Conservation (phyloP, 805 yeast species). For the Lipomyces yamanashiensis region DNA sequence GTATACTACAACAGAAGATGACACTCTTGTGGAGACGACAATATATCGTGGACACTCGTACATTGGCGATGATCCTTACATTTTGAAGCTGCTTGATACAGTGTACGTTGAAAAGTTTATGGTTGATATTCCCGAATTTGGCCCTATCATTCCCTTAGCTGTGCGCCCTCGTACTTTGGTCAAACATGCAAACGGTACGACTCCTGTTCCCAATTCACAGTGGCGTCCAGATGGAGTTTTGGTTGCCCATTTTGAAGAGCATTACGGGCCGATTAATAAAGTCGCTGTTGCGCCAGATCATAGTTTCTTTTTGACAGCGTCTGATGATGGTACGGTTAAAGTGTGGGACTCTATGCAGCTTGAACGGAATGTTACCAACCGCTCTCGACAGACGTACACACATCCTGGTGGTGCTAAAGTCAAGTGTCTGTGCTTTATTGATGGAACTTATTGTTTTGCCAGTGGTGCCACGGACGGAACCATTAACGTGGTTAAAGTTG, state of each 20-base stretch:
- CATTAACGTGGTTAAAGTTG: conserved; percentile 41
- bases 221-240: conserved; percentile 56
- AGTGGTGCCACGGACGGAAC: conserved; percentile 43
- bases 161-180: conserved; percentile 25
- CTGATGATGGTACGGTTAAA: conserved; percentile 70
- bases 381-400: conserved; percentile 41
- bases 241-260: conserved; percentile 69
- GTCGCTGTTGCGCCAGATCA: conserved; percentile 65
- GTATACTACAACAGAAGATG: conserved; percentile 2
- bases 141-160: conserved; percentile 44
- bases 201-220: background rate
- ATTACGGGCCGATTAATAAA: conserved; percentile 60
- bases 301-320: conserved; percentile 74
- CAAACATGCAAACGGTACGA: conserved; percentile 8
- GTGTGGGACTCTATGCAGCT: conserved; percentile 77
- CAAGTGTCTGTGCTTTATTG: conserved; percentile 41
- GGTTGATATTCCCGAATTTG: conserved; percentile 71
- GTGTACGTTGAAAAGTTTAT: conserved; percentile 61
- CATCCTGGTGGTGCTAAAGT: conserved; percentile 38
- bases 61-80: conserved; percentile 67
- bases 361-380: conserved; percentile 58
- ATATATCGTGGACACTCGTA: conserved; percentile 51
- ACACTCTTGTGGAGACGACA: conserved; percentile 12
- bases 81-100: conserved; percentile 59
- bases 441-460: conserved; percentile 42